Evolutionary conservation across 208 protist species (phyloP), one percentile per base, ranked within the genome.

Genomic region (Leishmania martiniquensis): DNA sequence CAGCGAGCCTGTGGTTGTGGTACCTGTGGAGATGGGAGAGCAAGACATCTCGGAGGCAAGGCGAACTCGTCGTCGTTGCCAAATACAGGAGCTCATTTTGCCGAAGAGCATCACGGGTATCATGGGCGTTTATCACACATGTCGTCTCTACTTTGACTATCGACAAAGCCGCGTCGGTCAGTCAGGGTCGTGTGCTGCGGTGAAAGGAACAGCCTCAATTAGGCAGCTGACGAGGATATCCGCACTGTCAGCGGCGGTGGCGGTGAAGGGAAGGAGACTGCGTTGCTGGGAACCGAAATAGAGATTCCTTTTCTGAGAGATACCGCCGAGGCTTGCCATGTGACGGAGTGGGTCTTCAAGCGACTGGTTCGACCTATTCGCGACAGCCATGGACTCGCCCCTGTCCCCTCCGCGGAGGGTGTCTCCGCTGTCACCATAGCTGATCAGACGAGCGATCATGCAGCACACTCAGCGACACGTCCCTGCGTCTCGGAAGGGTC

Each of bases 11-110:
- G 88, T 93, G 42, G 95, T 98, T 63, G 81, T 99, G 29, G 94
- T 97, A 70, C 97, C 99, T 67, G 92, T 93, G 73, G 95, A 98
- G 83, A 98, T 96, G 12, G 95, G 95, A 13, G 96, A 96, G 4
- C 95, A 99, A 80, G 97, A 99, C 76, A 87, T 93, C 20, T 98
- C 98, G 83, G 76, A 82, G n/a, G 81, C 85, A 1, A 77, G 99
- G 81, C 88, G 86, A 17, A 82, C 90, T 49, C 81, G 84, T n/a
- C n/a, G 44, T 88, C 91, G 66, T 70, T 93, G 44, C 57, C 71
- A 52, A 87, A 88, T 88, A 1, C 57, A 88, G 22, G 90, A 80
- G 15, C 90, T 93, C 54, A 74, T 94, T 13, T 73, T 96, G 34
- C 84, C 96, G 39, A 96, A 96, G 75, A 91, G 84, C 80, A 85